phyloP scores from a whole-genome alignment of 352 stramenopile genomes.

The Phytophthora fragariae region DNA sequence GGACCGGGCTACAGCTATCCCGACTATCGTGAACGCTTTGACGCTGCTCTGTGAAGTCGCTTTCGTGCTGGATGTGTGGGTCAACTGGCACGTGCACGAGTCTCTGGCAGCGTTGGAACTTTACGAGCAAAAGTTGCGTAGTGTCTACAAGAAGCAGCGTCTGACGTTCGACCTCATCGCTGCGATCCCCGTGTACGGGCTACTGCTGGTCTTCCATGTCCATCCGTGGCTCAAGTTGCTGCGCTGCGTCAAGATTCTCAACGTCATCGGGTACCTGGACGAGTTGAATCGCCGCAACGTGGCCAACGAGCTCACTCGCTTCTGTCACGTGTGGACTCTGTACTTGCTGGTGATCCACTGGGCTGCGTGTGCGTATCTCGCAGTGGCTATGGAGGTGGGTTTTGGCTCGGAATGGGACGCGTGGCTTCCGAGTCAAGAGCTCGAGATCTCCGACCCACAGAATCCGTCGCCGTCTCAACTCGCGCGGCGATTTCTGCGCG shows the following conservation, averaged over 20 bases:
- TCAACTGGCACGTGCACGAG: slow-evolving; percentile 52
- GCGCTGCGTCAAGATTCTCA: slow-evolving; percentile 57
- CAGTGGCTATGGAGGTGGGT: slow-evolving; percentile 44
- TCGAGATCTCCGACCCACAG: slow-evolving; percentile 41
- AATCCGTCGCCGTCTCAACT: slow-evolving; percentile 30
- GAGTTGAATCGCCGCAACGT: slow-evolving; percentile 67
- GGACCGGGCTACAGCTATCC: slow-evolving; percentile 21
- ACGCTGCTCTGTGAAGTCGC: slow-evolving; percentile 50
- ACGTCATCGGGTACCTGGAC: slow-evolving; percentile 55
- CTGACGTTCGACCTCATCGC: slow-evolving; percentile 52
- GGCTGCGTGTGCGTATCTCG: slow-evolving; percentile 59
- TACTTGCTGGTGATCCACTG: slow-evolving; percentile 72
- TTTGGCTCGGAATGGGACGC: slow-evolving; percentile 56
- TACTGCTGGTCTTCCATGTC: slow-evolving; percentile 40
- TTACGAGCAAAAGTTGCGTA: slow-evolving; percentile 54
- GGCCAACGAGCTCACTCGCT: slow-evolving; percentile 53
- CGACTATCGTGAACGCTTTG: slow-evolving; percentile 22
- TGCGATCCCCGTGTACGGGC: slow-evolving; percentile 47
- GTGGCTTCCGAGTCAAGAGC: slow-evolving; percentile 52
- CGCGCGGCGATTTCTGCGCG: slow-evolving; percentile 46
- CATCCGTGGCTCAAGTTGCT: slow-evolving; percentile 45
- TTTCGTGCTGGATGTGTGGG: slow-evolving; percentile 61
- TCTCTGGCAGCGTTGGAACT: slow-evolving; percentile 50
- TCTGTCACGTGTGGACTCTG: slow-evolving; percentile 54
- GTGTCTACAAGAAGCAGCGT: slow-evolving; percentile 53